Evolutionary conservation across 371 early-diverging fungal species (phyloP).

Genomic region (Dinochytrium kinnereticum): DNA sequence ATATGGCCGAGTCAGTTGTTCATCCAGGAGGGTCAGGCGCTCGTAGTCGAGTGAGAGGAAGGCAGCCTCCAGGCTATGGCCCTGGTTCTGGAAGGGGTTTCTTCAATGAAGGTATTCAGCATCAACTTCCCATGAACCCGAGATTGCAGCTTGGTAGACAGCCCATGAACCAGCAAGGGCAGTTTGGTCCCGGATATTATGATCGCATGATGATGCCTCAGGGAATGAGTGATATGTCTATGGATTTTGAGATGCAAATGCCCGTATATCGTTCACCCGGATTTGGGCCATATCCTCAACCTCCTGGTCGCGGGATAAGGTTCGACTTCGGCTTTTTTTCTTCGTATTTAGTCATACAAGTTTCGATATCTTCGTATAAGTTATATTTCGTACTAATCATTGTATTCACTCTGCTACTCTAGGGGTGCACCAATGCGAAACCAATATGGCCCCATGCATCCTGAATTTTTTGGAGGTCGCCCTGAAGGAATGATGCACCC

Average conservation of each 20-base stretch:
- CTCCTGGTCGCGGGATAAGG: not conserved
- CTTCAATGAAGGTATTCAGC: not conserved
- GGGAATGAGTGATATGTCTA: not conserved
- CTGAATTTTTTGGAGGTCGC: not conserved
- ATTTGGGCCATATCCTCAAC: not conserved
- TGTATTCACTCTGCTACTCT: not conserved
- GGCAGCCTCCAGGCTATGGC: not conserved
- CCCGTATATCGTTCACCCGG: not conserved
- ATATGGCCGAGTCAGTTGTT: not conserved
- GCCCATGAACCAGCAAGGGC: slow-evolving; percentile 12
- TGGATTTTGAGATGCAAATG: not conserved
- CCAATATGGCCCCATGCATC: not conserved
- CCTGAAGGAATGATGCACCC: too few relatives aligned
- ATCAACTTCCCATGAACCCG: not conserved
- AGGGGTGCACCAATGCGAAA: not conserved
- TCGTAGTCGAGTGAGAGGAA: not conserved
- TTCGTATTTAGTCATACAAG: too few relatives aligned
- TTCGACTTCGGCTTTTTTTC: too few relatives aligned
- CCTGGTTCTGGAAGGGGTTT: not conserved
- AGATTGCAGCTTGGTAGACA: not conserved
- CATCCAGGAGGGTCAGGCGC: not conserved
- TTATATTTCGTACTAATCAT: not conserved
- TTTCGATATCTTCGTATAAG: too few relatives aligned
- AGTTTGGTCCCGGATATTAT: not conserved
- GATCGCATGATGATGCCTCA: not conserved